A percentile compares a stretch with the other conserved stretches of the same genome.
These are phyloP conservation scores for Salix brachista DNA, from an alignment of 345 rosid genomes.

Conservation along the genomic window DNA sequence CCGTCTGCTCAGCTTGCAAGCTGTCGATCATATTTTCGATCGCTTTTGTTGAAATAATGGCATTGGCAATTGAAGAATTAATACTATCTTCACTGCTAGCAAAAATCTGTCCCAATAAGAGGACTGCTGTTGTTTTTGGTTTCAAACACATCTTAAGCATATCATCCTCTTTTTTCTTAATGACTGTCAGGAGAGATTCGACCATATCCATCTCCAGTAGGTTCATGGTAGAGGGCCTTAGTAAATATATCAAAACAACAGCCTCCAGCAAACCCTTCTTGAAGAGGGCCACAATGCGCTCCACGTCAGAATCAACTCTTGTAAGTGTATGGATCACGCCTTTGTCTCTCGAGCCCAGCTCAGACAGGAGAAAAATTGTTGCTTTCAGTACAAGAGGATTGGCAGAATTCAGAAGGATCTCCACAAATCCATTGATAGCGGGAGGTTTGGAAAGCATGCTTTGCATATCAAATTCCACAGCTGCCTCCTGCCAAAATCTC, in stretches of 20 bases:
- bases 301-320: conserved; percentile 59
- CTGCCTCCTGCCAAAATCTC: conserved; percentile 47
- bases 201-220: conserved; percentile 50
- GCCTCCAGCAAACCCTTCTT: conserved; percentile 65
- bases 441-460: conserved; percentile 54
- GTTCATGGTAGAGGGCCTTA: conserved; percentile 40
- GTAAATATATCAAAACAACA: conserved; percentile 46
- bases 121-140: conserved; percentile 52
- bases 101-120: conserved; percentile 47
- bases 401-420: conserved; percentile 62
- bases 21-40: conserved; percentile 41
- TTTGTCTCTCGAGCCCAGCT: conserved; percentile 64
- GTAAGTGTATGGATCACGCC: conserved; percentile 59
- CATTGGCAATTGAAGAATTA: conserved; percentile 31
- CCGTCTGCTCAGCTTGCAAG: conserved; percentile 47
- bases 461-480: conserved; percentile 37
- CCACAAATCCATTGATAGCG: conserved; percentile 60
- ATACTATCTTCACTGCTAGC: conserved; percentile 34
- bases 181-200: conserved; percentile 41
- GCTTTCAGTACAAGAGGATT: conserved; percentile 46
- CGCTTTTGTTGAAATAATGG: conserved; percentile 34
- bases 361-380: conserved; percentile 53
- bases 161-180: conserved; percentile 37
- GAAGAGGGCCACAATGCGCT: conserved; percentile 53
- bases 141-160: conserved; percentile 44